These are phyloP conservation scores for Lineolata rhizophorae DNA, from an alignment of 495 filamentous ascomycete genomes.

Conservation along the genomic window DNA sequence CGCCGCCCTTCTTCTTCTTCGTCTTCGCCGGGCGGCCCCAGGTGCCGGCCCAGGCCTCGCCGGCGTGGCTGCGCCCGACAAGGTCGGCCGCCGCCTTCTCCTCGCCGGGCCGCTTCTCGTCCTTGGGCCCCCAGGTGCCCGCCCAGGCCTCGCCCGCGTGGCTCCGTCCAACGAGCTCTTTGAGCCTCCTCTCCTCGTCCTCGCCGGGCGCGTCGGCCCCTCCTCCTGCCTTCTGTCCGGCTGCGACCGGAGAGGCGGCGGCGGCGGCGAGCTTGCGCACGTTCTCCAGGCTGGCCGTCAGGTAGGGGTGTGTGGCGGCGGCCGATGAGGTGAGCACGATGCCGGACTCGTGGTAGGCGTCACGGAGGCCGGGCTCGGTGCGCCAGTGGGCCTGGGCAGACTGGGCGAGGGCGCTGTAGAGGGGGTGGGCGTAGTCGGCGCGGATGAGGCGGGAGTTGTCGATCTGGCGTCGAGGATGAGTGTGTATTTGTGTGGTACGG, in stretches of 20 bases:
- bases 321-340: slow-evolving; percentile 40
- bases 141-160: too few relatives aligned
- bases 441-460: slow-evolving; percentile 29
- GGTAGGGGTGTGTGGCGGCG: slow-evolving; percentile 31
- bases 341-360: slow-evolving; percentile 63
- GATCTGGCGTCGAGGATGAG: slow-evolving; percentile 8
- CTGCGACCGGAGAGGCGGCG: background rate
- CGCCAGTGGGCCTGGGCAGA: slow-evolving; percentile 54
- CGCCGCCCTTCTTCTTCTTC: background rate
- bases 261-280: slow-evolving; percentile 22
- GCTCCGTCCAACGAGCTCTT: too few relatives aligned
- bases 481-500: background rate
- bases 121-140: too few relatives aligned
- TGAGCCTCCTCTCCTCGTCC: background rate
- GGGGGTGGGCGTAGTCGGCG: slow-evolving; percentile 55
- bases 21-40: background rate
- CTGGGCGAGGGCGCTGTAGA: slow-evolving; percentile 46
- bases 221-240: background rate
- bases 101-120: too few relatives aligned
- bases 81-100: too few relatives aligned
- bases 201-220: background rate
- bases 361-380: slow-evolving; percentile 18
- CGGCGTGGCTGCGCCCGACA: too few relatives aligned
- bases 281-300: slow-evolving; percentile 41
- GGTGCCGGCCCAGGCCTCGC: too few relatives aligned